Evolutionary conservation across 2,329 filamentous ascomycete genomes (phyloP), one percentile per base, ranked within the genome.

Genomic region (Ceratocystis cubensis): DNA sequence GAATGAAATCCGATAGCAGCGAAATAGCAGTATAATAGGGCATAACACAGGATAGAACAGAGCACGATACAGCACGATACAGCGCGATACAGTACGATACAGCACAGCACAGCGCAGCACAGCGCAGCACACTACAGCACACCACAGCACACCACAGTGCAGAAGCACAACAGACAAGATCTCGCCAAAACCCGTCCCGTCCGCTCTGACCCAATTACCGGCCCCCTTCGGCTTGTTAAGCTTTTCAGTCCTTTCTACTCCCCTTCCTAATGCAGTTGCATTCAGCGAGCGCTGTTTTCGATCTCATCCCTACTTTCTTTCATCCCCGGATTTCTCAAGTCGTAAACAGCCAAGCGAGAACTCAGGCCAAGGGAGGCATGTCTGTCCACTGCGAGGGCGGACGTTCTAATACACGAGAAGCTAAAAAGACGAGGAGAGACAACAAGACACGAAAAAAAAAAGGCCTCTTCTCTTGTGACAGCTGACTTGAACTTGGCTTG

Each of bases 301-400:
- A 53, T 59, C 53, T 30, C 53, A 59, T 59, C 56, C 56, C 56
- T 59, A 53, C 48, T 28, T 53, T 53, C 30, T 59, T 17, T 5
- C 30, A 28, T 59, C 56, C 28, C 56, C 56, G n/a, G 53, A 57
- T 37, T 57, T 57, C 53, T 57, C 28, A 17, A 57, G 20, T 8
- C 17, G 25, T 17, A 57, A n/a, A 57, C 22, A 33, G 28, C 17
- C 20, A 50, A 50, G 48, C n/a, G 48, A 53, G 28, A 33, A 30
- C 7, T 8, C 30, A n/a, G 25, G 15, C 56, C 28, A 59, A n/a
- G 53, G 53, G 22, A 30, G 8, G 53, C 48, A 5, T 53, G 48
- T 20, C 15, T 53, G 48, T 20, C 15, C n/a, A 10, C n/a, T 53
- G 22, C 48, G 13, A 13, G 37, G 37, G 37, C 37, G 13, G 37